Base-by-base conservation (phyloP, 208 protist species). In the Phytomonas serpens region DNA sequence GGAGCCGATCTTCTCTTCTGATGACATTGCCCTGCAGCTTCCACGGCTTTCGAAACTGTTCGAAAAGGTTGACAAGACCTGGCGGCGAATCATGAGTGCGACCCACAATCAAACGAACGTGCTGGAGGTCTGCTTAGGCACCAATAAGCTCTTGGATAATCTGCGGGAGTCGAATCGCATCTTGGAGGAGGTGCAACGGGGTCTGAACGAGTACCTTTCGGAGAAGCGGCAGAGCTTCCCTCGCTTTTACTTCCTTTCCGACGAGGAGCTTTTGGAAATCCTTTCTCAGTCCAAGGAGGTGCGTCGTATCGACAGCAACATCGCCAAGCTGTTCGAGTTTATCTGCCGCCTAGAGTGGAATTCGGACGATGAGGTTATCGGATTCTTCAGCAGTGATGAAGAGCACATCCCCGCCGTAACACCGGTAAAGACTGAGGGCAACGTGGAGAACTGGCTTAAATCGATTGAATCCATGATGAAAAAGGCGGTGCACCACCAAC, bases 241-340 rank as follows among this genome's bases (percentile, higher is more conserved):
- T 23, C 82, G 94, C 68, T 98, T 97, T 74, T 98, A 97, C 77
- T 98, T 97, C 37, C 74, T 98, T 16, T 98, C 92, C 34, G 93
- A 98, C 79, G 90, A 97, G 81, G 90, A 97, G 69, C 87, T 98
- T 69, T 78, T 98, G 2, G 91, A 98, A 78, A 99, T 99, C 71
- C 83, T 99, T 65, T 98, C 97, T 5, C 93, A 99, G 79, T 94
- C 95, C 27, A 97, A 93, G 75, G 97, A 99, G 75, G 97, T 98
- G 72, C 84, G 78, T 38, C 91, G 89, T 67, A 98, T 99, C 71
- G 96, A 99, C 79, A 75, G 77, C 11, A 97, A 98, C 81, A 93
- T 99, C 47, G 75, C 86, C 16, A 99, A 99, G 73, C 89, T 97
- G 37, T 98, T 99, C 77, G 97, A 99, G 79, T 96, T 93, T 77